Conservation (phyloP, 1,284 basidiomycete species). For the Heterobasidion annosum region DNA sequence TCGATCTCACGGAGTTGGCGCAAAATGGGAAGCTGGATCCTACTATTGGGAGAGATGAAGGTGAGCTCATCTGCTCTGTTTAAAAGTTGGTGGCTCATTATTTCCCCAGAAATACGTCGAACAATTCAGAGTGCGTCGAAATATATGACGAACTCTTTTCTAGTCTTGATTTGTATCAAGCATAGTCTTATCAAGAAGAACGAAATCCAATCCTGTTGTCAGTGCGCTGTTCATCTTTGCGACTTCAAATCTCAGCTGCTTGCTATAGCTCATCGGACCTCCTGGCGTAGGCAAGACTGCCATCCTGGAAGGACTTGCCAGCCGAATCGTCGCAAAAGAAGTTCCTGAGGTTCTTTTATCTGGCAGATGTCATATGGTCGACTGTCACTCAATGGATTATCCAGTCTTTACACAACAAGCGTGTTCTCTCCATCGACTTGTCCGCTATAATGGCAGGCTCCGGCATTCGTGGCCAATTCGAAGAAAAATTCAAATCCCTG, state of each 20-base stretch:
- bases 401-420: conserved; percentile 75
- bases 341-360: conserved; percentile 68
- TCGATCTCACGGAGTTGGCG: conserved; percentile 81
- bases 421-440: conserved; percentile 77
- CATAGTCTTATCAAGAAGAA: conserved; percentile 67
- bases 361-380: background rate
- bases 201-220: conserved; percentile 86
- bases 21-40: conserved; percentile 83
- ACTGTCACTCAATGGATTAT: conserved; percentile 16
- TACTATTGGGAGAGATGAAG: conserved; percentile 83
- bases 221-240: conserved; percentile 9
- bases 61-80: conserved; percentile 15
- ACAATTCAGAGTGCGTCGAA: conserved; percentile 73
- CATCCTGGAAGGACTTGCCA: conserved; percentile 86
- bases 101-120: conserved; percentile 69
- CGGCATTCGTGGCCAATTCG: conserved; percentile 84
- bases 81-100: background rate
- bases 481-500: conserved; percentile 85
- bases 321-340: conserved; percentile 82
- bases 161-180: background rate
- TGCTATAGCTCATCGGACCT: conserved; percentile 57
- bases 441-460: conserved; percentile 80
- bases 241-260: background rate
- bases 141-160: conserved; percentile 4
- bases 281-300: conserved; percentile 91